Evolutionary conservation across 1,284 basidiomycete genomes (phyloP).

Genomic region (Athelia sp.): DNA sequence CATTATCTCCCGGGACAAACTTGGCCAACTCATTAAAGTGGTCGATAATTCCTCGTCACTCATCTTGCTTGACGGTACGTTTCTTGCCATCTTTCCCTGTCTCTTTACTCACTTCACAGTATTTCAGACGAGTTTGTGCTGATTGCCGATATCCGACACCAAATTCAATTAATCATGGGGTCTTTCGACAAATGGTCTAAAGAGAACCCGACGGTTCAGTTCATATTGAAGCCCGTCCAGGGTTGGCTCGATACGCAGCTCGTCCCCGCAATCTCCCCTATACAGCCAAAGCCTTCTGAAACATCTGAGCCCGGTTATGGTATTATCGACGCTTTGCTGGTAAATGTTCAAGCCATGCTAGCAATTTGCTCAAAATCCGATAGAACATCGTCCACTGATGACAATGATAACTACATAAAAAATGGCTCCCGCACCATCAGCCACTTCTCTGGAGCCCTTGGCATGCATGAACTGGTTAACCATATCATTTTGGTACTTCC

Average conservation of each 20-base stretch:
- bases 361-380: slow-evolving; percentile 27
- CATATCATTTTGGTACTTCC: slow-evolving; percentile 31
- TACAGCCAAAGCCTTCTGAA: not conserved
- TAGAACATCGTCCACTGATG: slow-evolving; percentile 14
- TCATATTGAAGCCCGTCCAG: slow-evolving; percentile 44
- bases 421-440: slow-evolving; percentile 32
- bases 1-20: slow-evolving; percentile 12
- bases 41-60: slow-evolving; percentile 25
- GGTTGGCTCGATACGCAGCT: slow-evolving; percentile 39
- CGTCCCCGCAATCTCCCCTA: slow-evolving; percentile 11
- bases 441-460: slow-evolving; percentile 38
- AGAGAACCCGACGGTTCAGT: slow-evolving; percentile 33
- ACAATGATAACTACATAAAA: slow-evolving; percentile 37
- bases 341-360: slow-evolving; percentile 59
- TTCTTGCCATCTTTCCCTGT: slow-evolving; percentile 1
- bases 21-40: slow-evolving; percentile 20
- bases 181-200: slow-evolving; percentile 30
- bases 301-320: slow-evolving; percentile 20
- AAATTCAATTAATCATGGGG: not conserved
- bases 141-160: not conserved
- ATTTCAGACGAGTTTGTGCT: slow-evolving; percentile 13
- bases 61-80: slow-evolving; percentile 32
- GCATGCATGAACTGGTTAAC: slow-evolving; percentile 33
- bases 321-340: slow-evolving; percentile 60
- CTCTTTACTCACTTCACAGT: slow-evolving; percentile 8